Base-by-base conservation (phyloP, 352 stramenopile genomes). In the Phytopythium cucurbitacearum region DNA sequence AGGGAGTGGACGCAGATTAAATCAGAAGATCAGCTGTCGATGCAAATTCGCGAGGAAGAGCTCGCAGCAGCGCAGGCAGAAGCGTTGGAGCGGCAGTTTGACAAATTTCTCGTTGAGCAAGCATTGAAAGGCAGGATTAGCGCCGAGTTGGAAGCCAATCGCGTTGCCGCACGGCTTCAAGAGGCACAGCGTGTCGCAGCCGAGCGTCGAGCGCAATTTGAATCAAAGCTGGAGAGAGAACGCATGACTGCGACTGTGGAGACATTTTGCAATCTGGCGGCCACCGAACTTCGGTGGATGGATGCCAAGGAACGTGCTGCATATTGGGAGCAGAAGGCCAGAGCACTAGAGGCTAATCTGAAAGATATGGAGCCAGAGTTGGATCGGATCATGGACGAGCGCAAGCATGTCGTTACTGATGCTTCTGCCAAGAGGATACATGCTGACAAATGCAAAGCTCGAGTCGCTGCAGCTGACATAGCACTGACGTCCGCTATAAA, bases 1-100 rank as follows among this genome's bases (percentile, higher is more conserved):
- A 71, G 77, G 3, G 82, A 92, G 51, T 92, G 82, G 80, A 57
- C 69, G 0, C 66, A 79, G 10, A 85, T 89, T 33, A 79, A 83
- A 41, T 16, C 64, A 1, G 82, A 92, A 59, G 82, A 92, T 32
- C 77, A 78, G 7, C 53, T 89, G 3, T 66, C 77, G 0, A 75
- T 71, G 51, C 70, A 87, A 32, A 56, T 91, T 10, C 76, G 80
- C 15, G 78, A 89, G 38, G 53, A 70, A 12, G 71, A 83, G 37
- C 48, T 79, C 3, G 60, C 79, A 1, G 16, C 69, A 21, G 64
- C 53, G 1, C 58, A 85, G 37, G 75, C 75, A 0, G 62, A 77
- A 47, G 65, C 61, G 1, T 42, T 88, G 0, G 77, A 84, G 33
- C 65, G 63, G 11, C 71, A 87, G 33, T 84, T 88, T 43, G 68